Evolutionary conservation across 805 yeast genomes (phyloP), one percentile per base, ranked within the genome.

Genomic region (Lachancea kluyveri): DNA sequence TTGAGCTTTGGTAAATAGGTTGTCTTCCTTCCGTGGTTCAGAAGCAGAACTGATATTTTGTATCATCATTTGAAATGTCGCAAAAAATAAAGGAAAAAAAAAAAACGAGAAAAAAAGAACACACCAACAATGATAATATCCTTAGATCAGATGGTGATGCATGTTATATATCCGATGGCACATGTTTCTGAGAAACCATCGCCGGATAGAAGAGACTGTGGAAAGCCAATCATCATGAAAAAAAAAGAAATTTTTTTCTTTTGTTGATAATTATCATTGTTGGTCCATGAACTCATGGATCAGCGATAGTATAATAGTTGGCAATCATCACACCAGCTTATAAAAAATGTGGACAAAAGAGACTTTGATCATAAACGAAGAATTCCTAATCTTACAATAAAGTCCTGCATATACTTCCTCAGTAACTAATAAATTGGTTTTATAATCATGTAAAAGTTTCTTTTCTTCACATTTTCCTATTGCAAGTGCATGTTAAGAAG

Each of bases 111-210:
- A 15, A 10, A 13, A 20, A 27, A 18, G 24, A 14, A 28, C 21
- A 13, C 21, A 17, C 15, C 36, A 29, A 25, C 29, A 31, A 31
- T 21, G 24, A 30, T 20, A 23, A 32, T 24, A 22, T 35, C 28
- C 21, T 18, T 35, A 35, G 47, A 54, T 84, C 95, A 85, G 95
- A 81, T 85, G 95, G 95, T 85, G 94, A 85, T 85, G 95, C 95
- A 85, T 85, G 95, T 75, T 62, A 31, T 45, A 65, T 65, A 73
- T 78, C 83, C 82, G 64, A n/a, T 63, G 81, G 92, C 79, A 77
- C 92, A 83, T 70, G 68, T 57, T 60, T 54, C 27, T 23, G 22
- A 35, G 37, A 54, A 55, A 58, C 57, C 63, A 58, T 58, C 63
- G 60, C 60, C 60, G 60, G 63, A 57, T 54, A 40, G 26, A 35